Conservation (phyloP, 345 rosid genomes). For the Barbarea vulgaris region DNA sequence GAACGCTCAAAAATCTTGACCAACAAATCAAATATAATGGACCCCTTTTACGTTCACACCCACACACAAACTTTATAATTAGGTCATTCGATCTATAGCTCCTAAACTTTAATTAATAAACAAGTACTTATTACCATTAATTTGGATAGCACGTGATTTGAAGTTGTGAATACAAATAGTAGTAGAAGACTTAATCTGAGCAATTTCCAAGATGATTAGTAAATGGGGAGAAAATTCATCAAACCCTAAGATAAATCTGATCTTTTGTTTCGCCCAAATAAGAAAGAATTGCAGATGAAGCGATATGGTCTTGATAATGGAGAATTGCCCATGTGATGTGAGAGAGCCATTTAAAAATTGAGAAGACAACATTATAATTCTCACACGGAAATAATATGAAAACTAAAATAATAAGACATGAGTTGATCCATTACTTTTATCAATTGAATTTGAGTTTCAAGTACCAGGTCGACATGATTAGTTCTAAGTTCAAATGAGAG, state of each 20-base stretch:
- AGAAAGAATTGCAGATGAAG: slow-evolving; percentile 41
- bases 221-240: slow-evolving; percentile 22
- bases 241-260: slow-evolving; percentile 42
- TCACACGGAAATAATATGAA: background rate
- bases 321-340: slow-evolving; percentile 35
- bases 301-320: slow-evolving; percentile 32
- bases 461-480: background rate
- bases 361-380: slow-evolving; percentile 20
- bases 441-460: background rate
- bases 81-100: slow-evolving; percentile 34
- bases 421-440: background rate
- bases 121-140: slow-evolving; percentile 1
- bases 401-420: background rate
- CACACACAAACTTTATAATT: slow-evolving; percentile 8
- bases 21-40: slow-evolving; percentile 33
- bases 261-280: slow-evolving; percentile 43
- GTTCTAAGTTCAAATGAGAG: background rate
- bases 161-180: slow-evolving; percentile 4
- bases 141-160: slow-evolving; percentile 29
- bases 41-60: slow-evolving; percentile 35
- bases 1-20: slow-evolving; percentile 35
- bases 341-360: slow-evolving; percentile 10
- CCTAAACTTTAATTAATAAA: slow-evolving; percentile 14
- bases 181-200: slow-evolving; percentile 24
- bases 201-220: slow-evolving; percentile 35